Evolutionary conservation across 192 early-diverging fungal genomes (phyloP).

Genomic region (Radiomyces spectabilis): DNA sequence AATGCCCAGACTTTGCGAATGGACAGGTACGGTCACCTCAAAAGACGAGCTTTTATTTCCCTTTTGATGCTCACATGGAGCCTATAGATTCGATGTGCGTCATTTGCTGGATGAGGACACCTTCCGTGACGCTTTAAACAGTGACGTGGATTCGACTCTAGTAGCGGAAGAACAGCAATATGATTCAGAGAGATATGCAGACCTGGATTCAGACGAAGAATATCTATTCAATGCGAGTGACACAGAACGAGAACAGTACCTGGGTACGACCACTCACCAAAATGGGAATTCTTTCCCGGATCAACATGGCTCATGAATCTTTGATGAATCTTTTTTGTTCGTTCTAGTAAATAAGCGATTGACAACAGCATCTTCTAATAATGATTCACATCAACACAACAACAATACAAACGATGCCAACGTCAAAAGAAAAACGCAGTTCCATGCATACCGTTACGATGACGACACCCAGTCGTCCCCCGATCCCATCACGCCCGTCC

Average conservation of each 20-base stretch:
- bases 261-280: conserved; percentile 26
- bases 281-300: conserved; percentile 2
- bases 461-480: too few relatives aligned
- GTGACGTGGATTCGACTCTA: not conserved
- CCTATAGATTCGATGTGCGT: conserved; percentile 53
- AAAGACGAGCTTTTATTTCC: too few relatives aligned
- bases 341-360: too few relatives aligned
- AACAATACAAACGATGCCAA: too few relatives aligned
- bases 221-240: conserved; percentile 38
- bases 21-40: conserved; percentile 50
- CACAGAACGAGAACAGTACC: conserved; percentile 41
- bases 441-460: too few relatives aligned
- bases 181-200: conserved; percentile 49
- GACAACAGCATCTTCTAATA: too few relatives aligned
- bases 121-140: too few relatives aligned
- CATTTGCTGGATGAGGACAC: conserved; percentile 45
- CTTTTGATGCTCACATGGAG: not conserved
- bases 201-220: conserved; percentile 57
- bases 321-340: too few relatives aligned
- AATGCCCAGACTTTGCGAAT: conserved; percentile 21
- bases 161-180: conserved; percentile 22
- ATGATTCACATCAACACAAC: too few relatives aligned
- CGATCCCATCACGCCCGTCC: not conserved
- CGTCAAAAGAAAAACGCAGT: too few relatives aligned
- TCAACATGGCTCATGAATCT: too few relatives aligned